Evolutionary conservation across 345 rosid genomes (phyloP).

Genomic region (Citrus hindsii): DNA sequence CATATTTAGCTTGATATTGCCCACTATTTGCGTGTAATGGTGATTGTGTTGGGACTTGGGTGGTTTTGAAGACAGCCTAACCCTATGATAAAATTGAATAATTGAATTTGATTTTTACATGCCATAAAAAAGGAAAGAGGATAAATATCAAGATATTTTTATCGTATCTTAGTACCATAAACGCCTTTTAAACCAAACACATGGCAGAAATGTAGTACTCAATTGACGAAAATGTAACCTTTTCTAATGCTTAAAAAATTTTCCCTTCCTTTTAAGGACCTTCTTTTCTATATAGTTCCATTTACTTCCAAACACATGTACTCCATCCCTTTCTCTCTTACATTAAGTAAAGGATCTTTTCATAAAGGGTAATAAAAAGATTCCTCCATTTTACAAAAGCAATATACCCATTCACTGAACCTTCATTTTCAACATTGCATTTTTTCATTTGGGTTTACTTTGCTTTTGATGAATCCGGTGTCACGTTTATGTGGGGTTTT

Average conservation of each 20-base stretch:
- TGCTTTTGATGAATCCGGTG: not conserved
- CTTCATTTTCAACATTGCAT: not conserved
- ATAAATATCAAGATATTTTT: not conserved
- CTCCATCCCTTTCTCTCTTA: slow-evolving; percentile 5
- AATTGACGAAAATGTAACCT: not conserved
- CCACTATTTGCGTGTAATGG: too few relatives aligned
- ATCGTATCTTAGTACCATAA: not conserved
- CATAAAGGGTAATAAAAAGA: not conserved
- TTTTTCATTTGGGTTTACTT: not conserved
- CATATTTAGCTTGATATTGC: too few relatives aligned
- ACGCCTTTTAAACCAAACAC: not conserved
- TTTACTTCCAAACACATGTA: not conserved
- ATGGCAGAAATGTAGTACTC: not conserved
- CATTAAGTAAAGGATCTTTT: slow-evolving; percentile 15
- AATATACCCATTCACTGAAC: not conserved
- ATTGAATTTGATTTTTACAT: too few relatives aligned
- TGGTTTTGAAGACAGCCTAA: too few relatives aligned
- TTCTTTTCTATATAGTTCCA: not conserved
- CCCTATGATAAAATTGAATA: too few relatives aligned
- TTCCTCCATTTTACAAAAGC: not conserved
- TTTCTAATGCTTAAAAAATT: not conserved
- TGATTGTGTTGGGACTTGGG: too few relatives aligned
- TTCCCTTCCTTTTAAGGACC: not conserved
- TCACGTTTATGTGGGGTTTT: not conserved
- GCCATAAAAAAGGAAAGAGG: too few relatives aligned